phyloP scores from a whole-genome alignment of 164 flowering plant species.

The Annona squamosa region DNA sequence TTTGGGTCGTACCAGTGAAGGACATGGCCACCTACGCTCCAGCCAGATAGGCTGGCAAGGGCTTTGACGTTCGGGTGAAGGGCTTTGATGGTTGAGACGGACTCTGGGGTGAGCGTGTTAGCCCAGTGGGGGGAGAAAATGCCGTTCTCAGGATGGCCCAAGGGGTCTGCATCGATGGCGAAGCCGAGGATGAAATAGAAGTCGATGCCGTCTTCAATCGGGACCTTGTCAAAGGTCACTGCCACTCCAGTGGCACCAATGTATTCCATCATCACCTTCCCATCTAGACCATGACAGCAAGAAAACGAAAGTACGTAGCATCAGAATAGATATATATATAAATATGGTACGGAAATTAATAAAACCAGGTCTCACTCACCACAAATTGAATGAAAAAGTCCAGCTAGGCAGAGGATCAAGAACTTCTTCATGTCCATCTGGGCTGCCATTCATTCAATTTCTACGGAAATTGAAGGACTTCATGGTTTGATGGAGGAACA shows the following conservation, averaged over 20 bases:
- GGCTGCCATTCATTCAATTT: not conserved
- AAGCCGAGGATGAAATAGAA: conserved; percentile 61
- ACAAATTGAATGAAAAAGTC: not conserved
- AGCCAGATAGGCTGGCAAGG: conserved; percentile 64
- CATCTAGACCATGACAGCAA: conserved; percentile 18
- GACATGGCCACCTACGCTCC: conserved; percentile 41
- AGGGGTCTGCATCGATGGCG: conserved; percentile 48
- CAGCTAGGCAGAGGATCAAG: not conserved
- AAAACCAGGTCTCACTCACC: not conserved
- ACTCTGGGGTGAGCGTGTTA: conserved; percentile 35
- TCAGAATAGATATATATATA: too few relatives aligned
- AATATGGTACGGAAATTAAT: not conserved
- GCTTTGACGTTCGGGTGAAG: conserved; percentile 50
- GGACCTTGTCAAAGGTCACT: conserved; percentile 35
- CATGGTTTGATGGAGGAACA: too few relatives aligned
- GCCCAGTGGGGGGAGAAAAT: conserved; percentile 54
- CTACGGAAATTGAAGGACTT: too few relatives aligned
- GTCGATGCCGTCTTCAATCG: conserved; percentile 37
- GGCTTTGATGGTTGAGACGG: conserved; percentile 30
- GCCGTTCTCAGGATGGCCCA: conserved; percentile 47
- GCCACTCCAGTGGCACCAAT: conserved; percentile 55
- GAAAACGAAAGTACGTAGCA: not conserved
- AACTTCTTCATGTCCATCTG: not conserved
- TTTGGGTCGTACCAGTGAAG: conserved; percentile 41
- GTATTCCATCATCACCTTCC: conserved; percentile 70